phyloP scores from a whole-genome alignment of 345 rosid genomes.

The Dipteronia sinensis region DNA sequence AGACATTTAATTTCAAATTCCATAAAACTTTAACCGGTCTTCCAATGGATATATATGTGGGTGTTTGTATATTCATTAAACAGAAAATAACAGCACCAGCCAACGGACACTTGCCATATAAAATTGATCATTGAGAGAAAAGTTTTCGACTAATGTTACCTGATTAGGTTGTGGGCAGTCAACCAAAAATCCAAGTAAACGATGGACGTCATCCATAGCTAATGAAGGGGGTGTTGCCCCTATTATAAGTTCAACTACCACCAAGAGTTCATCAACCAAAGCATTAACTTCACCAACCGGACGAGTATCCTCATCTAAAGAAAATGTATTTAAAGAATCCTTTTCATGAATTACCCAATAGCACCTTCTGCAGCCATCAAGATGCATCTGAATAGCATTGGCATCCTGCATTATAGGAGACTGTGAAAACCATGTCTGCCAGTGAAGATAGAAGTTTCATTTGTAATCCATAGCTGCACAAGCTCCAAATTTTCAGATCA shows the following conservation, averaged over 20 bases:
- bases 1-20: neutral
- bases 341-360: slow-evolving; percentile 89
- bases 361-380: slow-evolving; percentile 99
- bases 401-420: slow-evolving; percentile 90
- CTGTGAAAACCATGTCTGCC: slow-evolving; percentile 99
- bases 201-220: slow-evolving; percentile 74
- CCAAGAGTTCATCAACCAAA: slow-evolving; percentile 97
- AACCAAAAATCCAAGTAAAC: slow-evolving; percentile 90
- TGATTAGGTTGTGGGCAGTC: slow-evolving; percentile 99
- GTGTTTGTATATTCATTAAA: neutral
- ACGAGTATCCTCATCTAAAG: slow-evolving; percentile 55
- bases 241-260: slow-evolving; percentile 91
- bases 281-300: slow-evolving; percentile 97
- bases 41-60: neutral
- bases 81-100: neutral
- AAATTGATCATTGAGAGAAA: neutral
- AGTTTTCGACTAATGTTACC: slow-evolving; percentile 40
- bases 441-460: slow-evolving; percentile 93
- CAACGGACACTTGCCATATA: neutral
- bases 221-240: slow-evolving; percentile 83
- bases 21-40: neutral
- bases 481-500: slow-evolving; percentile 94
- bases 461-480: slow-evolving; percentile 96
- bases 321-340: slow-evolving; percentile 71
- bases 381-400: slow-evolving; percentile 97